Evolutionary conservation across 306 rosid species (phyloP).

Genomic region (Gastrolobium villosum): DNA sequence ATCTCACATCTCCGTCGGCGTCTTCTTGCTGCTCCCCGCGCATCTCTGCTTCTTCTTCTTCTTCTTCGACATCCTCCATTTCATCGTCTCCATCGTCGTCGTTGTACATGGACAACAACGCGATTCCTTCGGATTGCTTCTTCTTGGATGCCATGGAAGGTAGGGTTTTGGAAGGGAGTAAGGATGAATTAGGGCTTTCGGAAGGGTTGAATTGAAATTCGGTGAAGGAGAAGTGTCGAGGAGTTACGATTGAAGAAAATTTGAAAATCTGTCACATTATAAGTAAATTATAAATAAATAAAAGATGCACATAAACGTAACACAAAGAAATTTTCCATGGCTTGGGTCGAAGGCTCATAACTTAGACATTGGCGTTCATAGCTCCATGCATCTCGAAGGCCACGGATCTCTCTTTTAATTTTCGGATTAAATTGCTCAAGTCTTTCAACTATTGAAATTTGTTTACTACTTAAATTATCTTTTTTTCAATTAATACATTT

Average conservation of each 20-base stretch:
- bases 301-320: no score
- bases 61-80: slow-evolving; percentile 70
- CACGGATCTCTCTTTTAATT: no score
- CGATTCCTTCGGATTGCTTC: slow-evolving; percentile 81
- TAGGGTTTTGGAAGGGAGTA: slow-evolving; percentile 42
- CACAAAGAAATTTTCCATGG: no score
- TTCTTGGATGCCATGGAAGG: slow-evolving; percentile 76
- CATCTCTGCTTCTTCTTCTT: slow-evolving; percentile 45
- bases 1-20: slow-evolving; percentile 43
- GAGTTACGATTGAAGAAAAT: neutral
- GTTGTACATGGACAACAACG: slow-evolving; percentile 79
- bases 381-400: no score
- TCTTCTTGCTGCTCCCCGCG: slow-evolving; percentile 12
- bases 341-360: no score
- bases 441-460: no score
- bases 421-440: no score
- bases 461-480: no score
- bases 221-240: neutral
- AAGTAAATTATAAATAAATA: no score
- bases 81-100: slow-evolving; percentile 80
- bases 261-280: no score
- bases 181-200: neutral
- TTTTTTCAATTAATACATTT: no score
- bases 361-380: no score
- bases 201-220: slow-evolving; percentile 8